Conservation (phyloP, 2,329 filamentous ascomycete species). For the Fusarium pininemorale region DNA sequence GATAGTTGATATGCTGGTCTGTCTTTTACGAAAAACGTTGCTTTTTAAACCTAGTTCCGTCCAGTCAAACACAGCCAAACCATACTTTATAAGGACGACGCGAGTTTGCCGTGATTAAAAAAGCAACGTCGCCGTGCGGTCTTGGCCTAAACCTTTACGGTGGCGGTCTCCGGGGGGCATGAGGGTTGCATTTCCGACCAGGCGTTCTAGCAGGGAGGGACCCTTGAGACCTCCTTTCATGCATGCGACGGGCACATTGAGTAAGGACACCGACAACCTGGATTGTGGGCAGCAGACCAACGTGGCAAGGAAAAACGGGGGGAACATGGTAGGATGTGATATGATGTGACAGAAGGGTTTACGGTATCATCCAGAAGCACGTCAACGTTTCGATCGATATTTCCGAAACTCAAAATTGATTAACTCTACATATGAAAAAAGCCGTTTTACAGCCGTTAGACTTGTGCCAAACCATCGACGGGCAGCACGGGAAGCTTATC, state of each 20-base stretch:
- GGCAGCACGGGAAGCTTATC: not conserved
- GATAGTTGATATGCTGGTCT: not conserved
- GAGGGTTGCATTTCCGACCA: conserved; percentile 7
- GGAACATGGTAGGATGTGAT: not conserved
- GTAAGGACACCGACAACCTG: conserved; percentile 13
- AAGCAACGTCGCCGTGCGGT: not conserved
- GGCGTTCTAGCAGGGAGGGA: not conserved
- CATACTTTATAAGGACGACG: conserved; percentile 14
- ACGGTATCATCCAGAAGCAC: conserved; percentile 4
- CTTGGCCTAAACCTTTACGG: conserved; percentile 17
- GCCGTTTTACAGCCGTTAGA: not conserved
- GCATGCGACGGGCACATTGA: not conserved
- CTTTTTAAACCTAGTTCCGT: not conserved
- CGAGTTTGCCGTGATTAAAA: conserved; percentile 10
- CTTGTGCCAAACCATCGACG: not conserved
- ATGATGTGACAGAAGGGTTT: not conserved
- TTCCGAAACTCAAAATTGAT: conserved; percentile 19
- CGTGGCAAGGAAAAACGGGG: not conserved
- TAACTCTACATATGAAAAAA: not conserved
- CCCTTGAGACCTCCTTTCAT: conserved; percentile 1
- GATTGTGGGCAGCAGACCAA: not conserved
- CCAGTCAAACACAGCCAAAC: not conserved
- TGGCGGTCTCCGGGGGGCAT: conserved; percentile 13
- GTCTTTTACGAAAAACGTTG: not conserved
- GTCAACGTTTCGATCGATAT: conserved; percentile 15